These are phyloP conservation scores for Yarrowia sp. DNA, from an alignment of 805 yeast species.

Conservation along the genomic window DNA sequence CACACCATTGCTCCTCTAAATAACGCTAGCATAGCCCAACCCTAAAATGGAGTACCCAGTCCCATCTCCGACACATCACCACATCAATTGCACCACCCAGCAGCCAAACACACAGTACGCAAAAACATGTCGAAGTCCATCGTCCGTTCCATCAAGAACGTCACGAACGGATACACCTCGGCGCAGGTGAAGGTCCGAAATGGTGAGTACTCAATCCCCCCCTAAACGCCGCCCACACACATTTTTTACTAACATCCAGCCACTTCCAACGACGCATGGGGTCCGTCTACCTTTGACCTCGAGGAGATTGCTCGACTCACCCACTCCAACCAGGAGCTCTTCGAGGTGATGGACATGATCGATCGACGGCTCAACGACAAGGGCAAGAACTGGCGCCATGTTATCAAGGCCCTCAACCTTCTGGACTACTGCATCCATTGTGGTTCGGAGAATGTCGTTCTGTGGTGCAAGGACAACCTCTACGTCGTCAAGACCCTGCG, in stretches of 20 bases:
- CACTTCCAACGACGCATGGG: conserved; percentile 81
- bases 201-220: conserved; percentile 30
- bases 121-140: conserved; percentile 48
- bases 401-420: conserved; percentile 86
- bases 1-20: conserved; percentile 25
- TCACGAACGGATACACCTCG: conserved; percentile 81
- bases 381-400: conserved; percentile 97
- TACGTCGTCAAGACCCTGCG: conserved; percentile 86
- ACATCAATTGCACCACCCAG: conserved; percentile 2
- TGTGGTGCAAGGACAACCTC: conserved; percentile 87
- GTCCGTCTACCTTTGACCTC: conserved; percentile 80
- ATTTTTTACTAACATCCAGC: conserved; percentile 37
- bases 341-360: conserved; percentile 90
- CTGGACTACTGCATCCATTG: conserved; percentile 80
- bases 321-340: conserved; percentile 58
- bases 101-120: neutral
- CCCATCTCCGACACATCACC: conserved; percentile 23
- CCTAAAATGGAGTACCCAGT: conserved; percentile 9
- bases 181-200: conserved; percentile 87
- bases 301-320: conserved; percentile 78
- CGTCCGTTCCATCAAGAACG: conserved; percentile 82
- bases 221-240: neutral
- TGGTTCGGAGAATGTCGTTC: conserved; percentile 85
- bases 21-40: conserved; percentile 26
- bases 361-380: conserved; percentile 91